Evolutionary conservation across 306 rosid species (phyloP).

Genomic region (Pachyrhizus erosus): DNA sequence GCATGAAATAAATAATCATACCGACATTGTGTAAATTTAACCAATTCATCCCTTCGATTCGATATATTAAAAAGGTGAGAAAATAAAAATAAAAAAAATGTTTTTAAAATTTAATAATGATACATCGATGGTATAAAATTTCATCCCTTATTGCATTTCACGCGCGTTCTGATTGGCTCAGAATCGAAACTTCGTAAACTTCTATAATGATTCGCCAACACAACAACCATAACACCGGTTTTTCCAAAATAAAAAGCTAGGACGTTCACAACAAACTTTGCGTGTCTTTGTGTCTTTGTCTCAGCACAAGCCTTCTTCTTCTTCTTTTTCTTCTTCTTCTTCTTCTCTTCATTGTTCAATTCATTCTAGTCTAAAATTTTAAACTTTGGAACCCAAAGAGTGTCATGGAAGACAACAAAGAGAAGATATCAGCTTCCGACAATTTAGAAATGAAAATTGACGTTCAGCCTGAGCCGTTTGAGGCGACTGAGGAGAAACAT

Average conservation of each 20-base stretch:
- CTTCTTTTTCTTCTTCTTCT: neutral
- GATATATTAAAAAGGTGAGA: neutral
- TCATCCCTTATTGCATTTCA: neutral
- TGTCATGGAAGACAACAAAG: neutral
- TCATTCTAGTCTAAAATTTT: neutral
- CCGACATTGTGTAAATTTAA: neutral
- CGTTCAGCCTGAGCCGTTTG: neutral
- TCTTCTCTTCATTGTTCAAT: neutral
- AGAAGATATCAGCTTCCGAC: slow-evolving; percentile 37
- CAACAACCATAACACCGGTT: neutral
- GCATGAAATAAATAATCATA: neutral
- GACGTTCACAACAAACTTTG: neutral
- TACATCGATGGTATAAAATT: no score
- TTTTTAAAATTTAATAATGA: no score
- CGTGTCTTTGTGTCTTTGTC: neutral
- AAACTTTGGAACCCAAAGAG: neutral
- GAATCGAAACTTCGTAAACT: neutral
- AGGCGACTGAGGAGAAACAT: slow-evolving; percentile 29
- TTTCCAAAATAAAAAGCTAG: neutral
- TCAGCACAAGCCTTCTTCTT: neutral
- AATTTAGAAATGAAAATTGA: neutral
- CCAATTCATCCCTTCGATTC: neutral
- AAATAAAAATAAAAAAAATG: neutral
- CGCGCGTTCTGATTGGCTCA: slow-evolving; percentile 17
- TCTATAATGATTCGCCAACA: neutral